Conservation (phyloP, 176 grass and related monocot genomes). For the Avena eriantha region DNA sequence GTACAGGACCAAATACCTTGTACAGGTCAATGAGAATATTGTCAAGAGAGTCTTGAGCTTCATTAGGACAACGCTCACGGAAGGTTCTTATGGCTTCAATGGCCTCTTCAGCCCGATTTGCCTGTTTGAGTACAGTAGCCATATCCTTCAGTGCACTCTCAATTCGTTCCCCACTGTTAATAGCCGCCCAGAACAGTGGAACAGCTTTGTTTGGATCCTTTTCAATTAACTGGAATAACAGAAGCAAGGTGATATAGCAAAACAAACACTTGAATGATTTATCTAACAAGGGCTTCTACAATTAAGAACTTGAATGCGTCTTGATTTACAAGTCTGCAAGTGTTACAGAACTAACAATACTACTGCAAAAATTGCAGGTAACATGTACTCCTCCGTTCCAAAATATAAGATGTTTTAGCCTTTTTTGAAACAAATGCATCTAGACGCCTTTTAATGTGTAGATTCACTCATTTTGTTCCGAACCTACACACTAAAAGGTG, state of each 20-base stretch:
- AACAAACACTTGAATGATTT: not conserved
- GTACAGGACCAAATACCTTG: conserved; percentile 54
- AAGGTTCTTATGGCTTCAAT: conserved; percentile 76
- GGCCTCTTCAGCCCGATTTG: conserved; percentile 74
- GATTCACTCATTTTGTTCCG: too few relatives aligned
- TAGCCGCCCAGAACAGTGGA: conserved; percentile 77
- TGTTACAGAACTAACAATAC: conserved; percentile 3
- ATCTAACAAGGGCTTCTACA: conserved; percentile 7
- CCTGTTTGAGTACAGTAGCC: conserved; percentile 70
- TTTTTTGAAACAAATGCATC: too few relatives aligned
- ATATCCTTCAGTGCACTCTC: conserved; percentile 84
- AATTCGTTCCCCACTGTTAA: conserved; percentile 76
- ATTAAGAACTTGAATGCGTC: not conserved
- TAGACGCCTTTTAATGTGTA: too few relatives aligned
- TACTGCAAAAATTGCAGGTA: not conserved
- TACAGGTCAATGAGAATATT: conserved; percentile 72
- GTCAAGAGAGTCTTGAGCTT: conserved; percentile 68
- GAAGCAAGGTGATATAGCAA: conserved; percentile 27
- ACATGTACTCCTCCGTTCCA: not conserved
- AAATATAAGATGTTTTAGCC: too few relatives aligned
- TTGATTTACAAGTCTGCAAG: conserved; percentile 29
- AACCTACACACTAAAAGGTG: too few relatives aligned
- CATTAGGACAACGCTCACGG: conserved; percentile 54
- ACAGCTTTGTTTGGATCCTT: conserved; percentile 78
- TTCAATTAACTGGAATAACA: conserved; percentile 60